These are phyloP conservation scores for Cercospora citrullina DNA, from an alignment of 2,329 filamentous ascomycete species.

Conservation along the genomic window DNA sequence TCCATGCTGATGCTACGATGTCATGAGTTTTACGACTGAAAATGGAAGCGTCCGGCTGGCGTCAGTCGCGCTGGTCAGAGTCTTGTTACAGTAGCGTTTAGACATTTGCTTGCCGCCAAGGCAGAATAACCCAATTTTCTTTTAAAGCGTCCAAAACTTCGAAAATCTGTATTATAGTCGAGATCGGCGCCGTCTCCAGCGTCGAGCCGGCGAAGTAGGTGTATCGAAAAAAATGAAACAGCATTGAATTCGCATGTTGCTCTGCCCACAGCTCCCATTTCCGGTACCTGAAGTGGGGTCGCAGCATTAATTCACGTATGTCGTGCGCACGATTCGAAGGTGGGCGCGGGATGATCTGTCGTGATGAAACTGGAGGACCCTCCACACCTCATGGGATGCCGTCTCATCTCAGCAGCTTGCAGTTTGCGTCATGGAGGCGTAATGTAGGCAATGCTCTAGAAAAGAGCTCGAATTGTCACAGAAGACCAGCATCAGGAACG, in stretches of 20 bases:
- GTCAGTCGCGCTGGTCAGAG: neutral
- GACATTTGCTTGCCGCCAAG: neutral
- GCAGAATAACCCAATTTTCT: neutral
- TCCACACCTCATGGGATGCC: neutral
- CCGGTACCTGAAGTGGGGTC: neutral
- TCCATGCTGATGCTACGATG: neutral
- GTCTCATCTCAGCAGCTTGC: neutral
- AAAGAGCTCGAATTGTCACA: neutral
- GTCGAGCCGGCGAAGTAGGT: neutral
- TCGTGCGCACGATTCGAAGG: neutral
- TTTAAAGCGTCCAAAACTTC: neutral
- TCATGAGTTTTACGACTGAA: neutral
- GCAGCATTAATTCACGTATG: neutral
- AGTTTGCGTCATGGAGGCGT: slow-evolving; percentile 1
- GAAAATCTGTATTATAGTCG: neutral
- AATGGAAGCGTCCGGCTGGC: neutral
- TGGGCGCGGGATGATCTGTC: neutral
- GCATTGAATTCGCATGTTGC: neutral
- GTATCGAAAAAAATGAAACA: neutral
- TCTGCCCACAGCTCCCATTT: neutral
- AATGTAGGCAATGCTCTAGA: neutral
- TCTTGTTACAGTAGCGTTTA: neutral
- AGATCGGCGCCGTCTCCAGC: neutral
- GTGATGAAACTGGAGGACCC: neutral
- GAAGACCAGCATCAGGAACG: neutral